Percentiles rank a stretch among this genome's conserved stretches.
These are phyloP conservation scores for Pisolithus microcarpus DNA, from an alignment of 768 basidiomycete species.

Conservation along the genomic window DNA sequence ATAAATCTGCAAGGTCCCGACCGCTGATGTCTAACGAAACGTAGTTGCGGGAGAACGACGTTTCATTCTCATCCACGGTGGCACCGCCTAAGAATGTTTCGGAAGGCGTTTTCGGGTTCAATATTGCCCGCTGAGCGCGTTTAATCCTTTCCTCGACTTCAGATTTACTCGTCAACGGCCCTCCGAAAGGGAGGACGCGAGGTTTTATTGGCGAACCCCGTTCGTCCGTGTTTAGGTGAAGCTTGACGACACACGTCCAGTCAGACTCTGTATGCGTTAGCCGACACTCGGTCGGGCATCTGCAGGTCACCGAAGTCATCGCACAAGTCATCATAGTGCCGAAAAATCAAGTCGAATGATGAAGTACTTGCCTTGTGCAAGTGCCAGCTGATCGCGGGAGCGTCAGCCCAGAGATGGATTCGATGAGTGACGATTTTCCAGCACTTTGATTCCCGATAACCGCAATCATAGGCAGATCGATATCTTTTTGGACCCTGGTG, in stretches of 20 bases:
- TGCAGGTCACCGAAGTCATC: neutral
- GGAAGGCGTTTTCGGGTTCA: constrained; percentile 35
- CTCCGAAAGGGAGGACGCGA: constrained; percentile 36
- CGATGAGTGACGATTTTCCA: constrained; percentile 43
- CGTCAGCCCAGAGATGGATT: constrained; percentile 42
- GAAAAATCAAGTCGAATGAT: neutral
- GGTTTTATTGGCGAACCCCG: constrained; percentile 21
- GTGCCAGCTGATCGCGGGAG: neutral
- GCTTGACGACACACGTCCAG: constrained; percentile 35
- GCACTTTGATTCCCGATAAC: constrained; percentile 50
- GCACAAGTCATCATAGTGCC: neutral
- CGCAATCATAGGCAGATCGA: constrained; percentile 44
- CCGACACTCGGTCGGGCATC: constrained; percentile 35
- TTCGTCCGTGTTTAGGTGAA: constrained; percentile 35
- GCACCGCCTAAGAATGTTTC: constrained; percentile 13
- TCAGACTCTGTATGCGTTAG: constrained; percentile 16
- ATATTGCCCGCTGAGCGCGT: constrained; percentile 53
- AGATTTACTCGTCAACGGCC: constrained; percentile 30
- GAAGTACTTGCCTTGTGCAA: neutral
- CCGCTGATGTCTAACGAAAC: constrained; percentile 37
- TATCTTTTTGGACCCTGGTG: constrained; percentile 34
- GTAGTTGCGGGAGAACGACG: constrained; percentile 34
- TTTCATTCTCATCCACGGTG: constrained; percentile 6
- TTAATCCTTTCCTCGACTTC: constrained; percentile 48
- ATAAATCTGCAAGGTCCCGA: constrained; percentile 31